Base-by-base conservation (phyloP, 805 yeast genomes). In the Kregervanrija pseudodelftensis region DNA sequence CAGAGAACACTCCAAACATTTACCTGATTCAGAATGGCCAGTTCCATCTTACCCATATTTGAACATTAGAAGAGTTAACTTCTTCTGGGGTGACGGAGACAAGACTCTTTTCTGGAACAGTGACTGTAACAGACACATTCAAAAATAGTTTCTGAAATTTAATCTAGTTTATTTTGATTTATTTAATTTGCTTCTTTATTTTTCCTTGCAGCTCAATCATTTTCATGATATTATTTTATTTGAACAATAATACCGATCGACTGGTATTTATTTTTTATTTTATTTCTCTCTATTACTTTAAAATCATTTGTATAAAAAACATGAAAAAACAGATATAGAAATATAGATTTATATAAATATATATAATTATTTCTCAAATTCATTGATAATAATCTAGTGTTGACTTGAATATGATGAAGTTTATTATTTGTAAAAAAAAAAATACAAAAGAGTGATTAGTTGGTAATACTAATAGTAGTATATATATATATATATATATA, bases 31-130 rank as follows among this genome's bases (percentile, higher is more conserved):
- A 57, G 95, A 90, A 64, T 86, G 95, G 89, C 97, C 97, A 61
- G 71, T 67, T 50, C 93, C 85, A 69, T 34, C 37, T 34, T 86
- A 86, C 74, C 90, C 82, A 59, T 93, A 79, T 80, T 90, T 84
- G 76, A 93, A 93, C 77, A 67, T 89, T 58, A 87, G 98, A 80
- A 65, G 67, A 64, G 82, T 80, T 67, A 82, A 85, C 65, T 91
- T 79, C 79, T 91, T 89, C 83, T 93, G 98, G 98, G 99, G 99
- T 64, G 91, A 93, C 65, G 98, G 99, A 66, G 96, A 90, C 76
- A 82, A 86, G 79, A 88, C 98, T 51, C 72, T 84, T 64, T 93
- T 93, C 85, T 93, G 99, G 99, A 88, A 88, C 76, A 76, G 86
- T 43, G 85, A 79, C 60, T 77, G 85, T 64, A 91, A 91, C 85